A percentile compares a stretch with the other conserved stretches of the same genome.
Conservation (phyloP, 2,329 filamentous ascomycete species). For the Paramyrothecium roridum region DNA sequence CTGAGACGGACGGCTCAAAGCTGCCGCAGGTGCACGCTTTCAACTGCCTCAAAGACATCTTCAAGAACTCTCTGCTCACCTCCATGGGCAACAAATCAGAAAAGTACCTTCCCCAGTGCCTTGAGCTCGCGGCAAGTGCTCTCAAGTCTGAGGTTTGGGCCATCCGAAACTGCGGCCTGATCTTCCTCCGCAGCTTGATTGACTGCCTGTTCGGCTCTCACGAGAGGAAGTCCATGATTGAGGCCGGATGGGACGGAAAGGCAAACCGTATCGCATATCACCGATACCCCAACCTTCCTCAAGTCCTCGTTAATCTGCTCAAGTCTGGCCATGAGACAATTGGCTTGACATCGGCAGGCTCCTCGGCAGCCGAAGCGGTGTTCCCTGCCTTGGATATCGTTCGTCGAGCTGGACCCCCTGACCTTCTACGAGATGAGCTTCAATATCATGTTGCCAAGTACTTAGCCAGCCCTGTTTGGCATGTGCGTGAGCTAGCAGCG, state of each 20-base stretch:
- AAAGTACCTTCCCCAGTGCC: conserved; percentile 65
- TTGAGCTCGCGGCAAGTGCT: conserved; percentile 77
- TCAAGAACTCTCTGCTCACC: conserved; percentile 76
- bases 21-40: conserved; percentile 91
- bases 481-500: conserved; percentile 77
- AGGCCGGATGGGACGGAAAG: conserved; percentile 61
- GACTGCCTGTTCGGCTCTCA: conserved; percentile 74
- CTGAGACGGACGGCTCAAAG: conserved; percentile 60
- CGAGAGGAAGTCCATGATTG: conserved; percentile 63
- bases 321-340: conserved; percentile 45
- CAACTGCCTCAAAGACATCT: conserved; percentile 90
- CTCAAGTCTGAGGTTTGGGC: conserved; percentile 86
- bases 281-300: conserved; percentile 63
- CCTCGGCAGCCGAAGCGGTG: conserved; percentile 62
- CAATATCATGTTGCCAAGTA: conserved; percentile 58
- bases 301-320: conserved; percentile 62
- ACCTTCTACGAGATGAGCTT: conserved; percentile 50
- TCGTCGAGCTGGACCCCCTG: conserved; percentile 66
- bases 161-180: conserved; percentile 87
- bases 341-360: conserved; percentile 28
- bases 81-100: conserved; percentile 72
- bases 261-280: conserved; percentile 66
- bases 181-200: conserved; percentile 83
- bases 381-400: conserved; percentile 83
- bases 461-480: conserved; percentile 70